Base-by-base conservation (phyloP, 108 stramenopile genomes). In the Nitzschia sp. region DNA sequence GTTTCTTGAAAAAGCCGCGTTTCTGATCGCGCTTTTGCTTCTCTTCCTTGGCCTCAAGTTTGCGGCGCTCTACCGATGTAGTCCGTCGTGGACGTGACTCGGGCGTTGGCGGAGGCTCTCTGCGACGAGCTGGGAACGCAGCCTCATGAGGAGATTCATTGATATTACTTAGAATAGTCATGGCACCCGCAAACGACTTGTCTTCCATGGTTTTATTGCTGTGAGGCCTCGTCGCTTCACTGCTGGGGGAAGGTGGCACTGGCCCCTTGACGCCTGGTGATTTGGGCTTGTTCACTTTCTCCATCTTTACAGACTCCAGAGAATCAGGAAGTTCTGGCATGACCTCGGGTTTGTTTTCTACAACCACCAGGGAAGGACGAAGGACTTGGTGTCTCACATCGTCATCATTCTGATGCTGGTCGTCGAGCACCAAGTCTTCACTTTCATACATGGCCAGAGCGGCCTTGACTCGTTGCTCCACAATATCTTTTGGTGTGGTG, bases 1-100 rank as follows among this genome's bases (percentile, higher is more conserved):
- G 48, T 46, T 78, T 78, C 59, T 70, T 67, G 46, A 78, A 68
- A 53, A 78, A 78, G 23, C 77, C 77, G 25, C 69, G 68, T 32
- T 77, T 77, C 35, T 59, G 31, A 32, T 73, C 62, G 3, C 32
- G 21, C 58, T 26, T 35, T 66, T 51, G 47, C 26, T 53, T 66
- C 26, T 2, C 49, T 2, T 54, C 65, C 47, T 54, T 66, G 24
- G n/a, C 25, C 26, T 46, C 46, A 31, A 31, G 26, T 3, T 4
- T 63, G 19, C 21, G 5, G 28, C 51, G 48, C 33, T 66, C 53
- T 2, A 34, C 15, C 9, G 65, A 54, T 34, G 19, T 9, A 13
- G 47, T 53, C 31, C 51, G 18, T 30, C 28, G 1, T 24, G 24
- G 65, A 21, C 32, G 49, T 1, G 47, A 49, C 30, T 29, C 8